Base-by-base conservation (phyloP, 305 asterid genomes). In the Solanum chacoense region DNA sequence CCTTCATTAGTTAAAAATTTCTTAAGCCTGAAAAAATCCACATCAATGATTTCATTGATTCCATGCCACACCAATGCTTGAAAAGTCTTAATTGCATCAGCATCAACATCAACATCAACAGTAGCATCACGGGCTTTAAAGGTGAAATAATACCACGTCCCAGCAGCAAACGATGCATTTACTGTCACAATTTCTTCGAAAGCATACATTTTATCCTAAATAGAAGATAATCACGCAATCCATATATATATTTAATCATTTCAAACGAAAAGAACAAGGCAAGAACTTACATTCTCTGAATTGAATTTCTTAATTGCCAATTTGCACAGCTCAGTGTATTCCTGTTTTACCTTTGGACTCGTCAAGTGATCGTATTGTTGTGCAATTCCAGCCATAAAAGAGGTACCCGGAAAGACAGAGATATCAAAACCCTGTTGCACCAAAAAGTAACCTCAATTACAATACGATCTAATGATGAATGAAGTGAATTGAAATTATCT, bases 51-150 rank as follows among this genome's bases (percentile, higher is more conserved):
- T 24, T 29, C 0, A 37, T 24, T 1, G 2, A 37, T 1, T 78
- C 20, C 85, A 24, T 37, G 22, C 85, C 85, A 78, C 34, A 77
- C 59, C 6, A 11, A 11, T 78, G 85, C 85, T 78, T 78, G 85
- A 78, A 78, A 77, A 6, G 20, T 76, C 6, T 77, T 77, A 0
- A 76, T 5, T 4, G 42, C 16, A 32, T 76, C 83, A 9, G 6
- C 29, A 75, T 20, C 69, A 22, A 3, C 11, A 42, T 18, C 67
- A 20, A 3, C 24, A 55, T 8, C 67, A 55, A 2, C 11, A 59
- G 5, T 3, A 59, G 11, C 8, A 59, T 59, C 69, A 8, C 6
- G 0, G 26, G 71, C 71, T 63, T 8, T 22, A 0, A 63, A 63
- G 71, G 71, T 63, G 71, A 63, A 63, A 63, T 63, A 63, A 22